Base-by-base conservation (phyloP, 371 early-diverging fungal genomes). In the Mortierella polycephala region DNA sequence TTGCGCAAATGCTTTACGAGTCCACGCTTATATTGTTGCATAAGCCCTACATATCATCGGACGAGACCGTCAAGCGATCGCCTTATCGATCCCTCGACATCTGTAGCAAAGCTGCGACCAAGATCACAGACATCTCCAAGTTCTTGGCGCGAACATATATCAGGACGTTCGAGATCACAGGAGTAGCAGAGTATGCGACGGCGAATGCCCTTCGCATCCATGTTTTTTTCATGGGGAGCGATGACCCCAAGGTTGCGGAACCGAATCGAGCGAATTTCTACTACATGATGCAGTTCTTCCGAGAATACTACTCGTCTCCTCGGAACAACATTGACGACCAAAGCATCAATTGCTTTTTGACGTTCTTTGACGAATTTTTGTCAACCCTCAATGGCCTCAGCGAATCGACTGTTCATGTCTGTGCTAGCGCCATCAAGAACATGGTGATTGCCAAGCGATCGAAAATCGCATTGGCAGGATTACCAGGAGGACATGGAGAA, bases 301-400 rank as follows among this genome's bases (percentile, higher is more conserved):
- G 67, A 5, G 80, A 79, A 39, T 79, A 69, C 57, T 79, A 79
- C 41, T 64, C 80, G 1, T 65, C 70, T 7, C 70, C 69, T 0
- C 57, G 67, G 7, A 53, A 60, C 57, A 77, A 72, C 52, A 47
- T 60, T 37, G 74, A 73, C 20, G 80, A 79, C 12, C 69, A 79
- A 18, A 58, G 44, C 2, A 65, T 79, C 60, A 79, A 69, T 50
- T 79, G 39, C 69, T 79, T 6, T 54, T n/a, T n/a, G n/a, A n/a
- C 69, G 5, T 79, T 79, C 67, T 73, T 79, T 73, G 80, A 79
- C 14, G 80, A 79, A 49, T 79, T 79, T 66, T 60, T 72, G 70
- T 69, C 73, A n/a, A 52, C 70, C 1, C 67, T 68, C 63, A 69
- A 73, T 44, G 80, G 80, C 1, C 50, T 79, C 13, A 69, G 74